Evolutionary conservation across 2,329 filamentous ascomycete species (phyloP), one percentile per base, ranked within the genome.

Genomic region (Neobulgaria alba): DNA sequence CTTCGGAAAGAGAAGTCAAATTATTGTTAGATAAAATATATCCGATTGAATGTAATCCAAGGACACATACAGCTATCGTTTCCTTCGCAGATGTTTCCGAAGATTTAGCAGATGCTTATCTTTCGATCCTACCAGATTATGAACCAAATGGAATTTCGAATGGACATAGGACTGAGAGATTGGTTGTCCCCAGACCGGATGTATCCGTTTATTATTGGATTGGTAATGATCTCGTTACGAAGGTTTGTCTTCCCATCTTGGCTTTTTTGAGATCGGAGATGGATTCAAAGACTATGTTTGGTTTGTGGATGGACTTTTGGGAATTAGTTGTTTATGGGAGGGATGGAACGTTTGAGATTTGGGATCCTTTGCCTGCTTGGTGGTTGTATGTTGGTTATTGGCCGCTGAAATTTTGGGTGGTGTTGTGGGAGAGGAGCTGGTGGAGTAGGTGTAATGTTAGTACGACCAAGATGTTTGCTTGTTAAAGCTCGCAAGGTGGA

Each of bases 41-140:
- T 48, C 77, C 79, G 0, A 85, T 85, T 42, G 80, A 85, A 55
- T 85, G 80, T 54, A 85, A 85, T 41, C 81, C 81, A 0, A 66
- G 81, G 10, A 76, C 75, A 0, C 80, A 85, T 51, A 85, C 81
- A 0, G 81, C 81, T 0, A 72, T 80, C 0, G 67, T 76, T 1
- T 61, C 85, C 1, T 82, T 85, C 55, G 63, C 63, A 3, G 53
- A 58, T 2, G 58, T 64, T n/a, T 62, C 63, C 16, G 61, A 62
- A 1, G 63, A 67, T 17, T 57, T 67, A 17, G 64, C 65, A 14
- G 61, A 61, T 0, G 63, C 67, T 9, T 83, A 82, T 47, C 59
- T 82, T 10, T 65, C 63, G 0, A 50, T 68, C 1, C 57, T 79
- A 0, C 41, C 48, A 0, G 36, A 47, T 12, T 40, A 52, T 18